These are phyloP conservation scores for Oryza nivara DNA, from an alignment of 176 grass and related monocot genomes.

Conservation along the genomic window DNA sequence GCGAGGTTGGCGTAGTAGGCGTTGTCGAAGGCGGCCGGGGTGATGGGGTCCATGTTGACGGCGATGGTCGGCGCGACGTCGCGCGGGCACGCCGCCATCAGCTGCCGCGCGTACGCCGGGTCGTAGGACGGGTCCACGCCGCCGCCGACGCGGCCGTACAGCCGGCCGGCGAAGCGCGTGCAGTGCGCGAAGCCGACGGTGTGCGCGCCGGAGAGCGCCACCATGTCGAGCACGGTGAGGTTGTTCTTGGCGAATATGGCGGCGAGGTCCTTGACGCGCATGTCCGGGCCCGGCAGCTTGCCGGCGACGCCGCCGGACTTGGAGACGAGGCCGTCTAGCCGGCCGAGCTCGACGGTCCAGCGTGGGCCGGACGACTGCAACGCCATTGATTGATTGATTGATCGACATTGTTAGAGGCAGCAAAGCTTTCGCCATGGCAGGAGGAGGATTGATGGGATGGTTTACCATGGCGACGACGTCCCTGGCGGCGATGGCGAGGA, in stretches of 20 bases:
- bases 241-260: conserved; percentile 37
- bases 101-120: conserved; percentile 44
- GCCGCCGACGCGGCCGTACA: conserved; percentile 45
- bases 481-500: conserved; percentile 69
- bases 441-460: no score
- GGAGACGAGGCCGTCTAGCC: conserved; percentile 59
- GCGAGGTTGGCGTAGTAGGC: conserved; percentile 65
- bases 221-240: conserved; percentile 47
- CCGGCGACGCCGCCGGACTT: conserved; percentile 39
- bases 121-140: conserved; percentile 40
- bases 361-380: conserved; percentile 55
- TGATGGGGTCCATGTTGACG: conserved; percentile 68
- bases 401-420: not conserved
- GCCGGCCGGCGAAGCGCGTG: conserved; percentile 53
- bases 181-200: conserved; percentile 79
- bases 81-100: conserved; percentile 53
- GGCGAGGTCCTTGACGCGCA: conserved; percentile 40
- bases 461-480: conserved; percentile 68
- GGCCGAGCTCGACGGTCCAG: conserved; percentile 62
- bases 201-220: conserved; percentile 75
- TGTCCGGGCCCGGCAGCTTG: conserved; percentile 30
- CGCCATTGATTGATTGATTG: not conserved
- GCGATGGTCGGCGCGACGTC: conserved; percentile 39
- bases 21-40: conserved; percentile 63
- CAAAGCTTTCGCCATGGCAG: no score